These are phyloP conservation scores for Dactylis glomerata DNA, from an alignment of 176 grass and related monocot species.

Conservation along the genomic window DNA sequence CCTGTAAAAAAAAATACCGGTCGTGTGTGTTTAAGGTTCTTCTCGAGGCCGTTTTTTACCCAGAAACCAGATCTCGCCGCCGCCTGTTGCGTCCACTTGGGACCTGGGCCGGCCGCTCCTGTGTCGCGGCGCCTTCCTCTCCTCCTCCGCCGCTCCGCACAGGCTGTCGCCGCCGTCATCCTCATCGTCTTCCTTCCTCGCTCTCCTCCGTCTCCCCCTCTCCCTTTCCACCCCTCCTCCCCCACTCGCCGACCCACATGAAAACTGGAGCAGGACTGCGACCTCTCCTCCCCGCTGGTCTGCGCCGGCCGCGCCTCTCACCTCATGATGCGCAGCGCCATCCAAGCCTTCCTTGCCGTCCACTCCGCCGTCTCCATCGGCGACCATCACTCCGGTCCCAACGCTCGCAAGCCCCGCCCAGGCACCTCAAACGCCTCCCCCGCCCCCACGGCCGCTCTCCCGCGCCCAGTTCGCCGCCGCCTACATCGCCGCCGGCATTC, in stretches of 20 bases:
- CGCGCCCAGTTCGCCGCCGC: constrained; percentile 47
- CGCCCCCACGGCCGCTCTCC: constrained; percentile 29
- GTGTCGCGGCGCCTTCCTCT: constrained; percentile 8
- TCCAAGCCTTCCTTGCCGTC: constrained; percentile 12
- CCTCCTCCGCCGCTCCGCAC: constrained; percentile 24
- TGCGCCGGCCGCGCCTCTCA: neutral
- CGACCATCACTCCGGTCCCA: constrained; percentile 57
- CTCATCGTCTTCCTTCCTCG: constrained; percentile 21
- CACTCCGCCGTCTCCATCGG: constrained; percentile 62
- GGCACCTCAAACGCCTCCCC: constrained; percentile 1
- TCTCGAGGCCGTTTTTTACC: too few relatives aligned
- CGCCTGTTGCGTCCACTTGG: too few relatives aligned
- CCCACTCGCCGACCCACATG: neutral
- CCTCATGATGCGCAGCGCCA: neutral
- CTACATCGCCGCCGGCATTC: constrained; percentile 26
- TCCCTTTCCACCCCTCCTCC: neutral
- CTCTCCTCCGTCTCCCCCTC: constrained; percentile 3
- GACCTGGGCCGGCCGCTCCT: neutral
- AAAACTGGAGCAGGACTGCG: neutral
- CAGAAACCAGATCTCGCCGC: too few relatives aligned
- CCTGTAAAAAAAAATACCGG: too few relatives aligned
- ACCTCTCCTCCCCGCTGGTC: neutral
- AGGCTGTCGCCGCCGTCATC: constrained; percentile 18
- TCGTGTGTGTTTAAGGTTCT: too few relatives aligned
- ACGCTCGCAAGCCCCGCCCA: constrained; percentile 51